Conservation (phyloP, 2,329 filamentous ascomycete species). For the Aschersonia sp. region DNA sequence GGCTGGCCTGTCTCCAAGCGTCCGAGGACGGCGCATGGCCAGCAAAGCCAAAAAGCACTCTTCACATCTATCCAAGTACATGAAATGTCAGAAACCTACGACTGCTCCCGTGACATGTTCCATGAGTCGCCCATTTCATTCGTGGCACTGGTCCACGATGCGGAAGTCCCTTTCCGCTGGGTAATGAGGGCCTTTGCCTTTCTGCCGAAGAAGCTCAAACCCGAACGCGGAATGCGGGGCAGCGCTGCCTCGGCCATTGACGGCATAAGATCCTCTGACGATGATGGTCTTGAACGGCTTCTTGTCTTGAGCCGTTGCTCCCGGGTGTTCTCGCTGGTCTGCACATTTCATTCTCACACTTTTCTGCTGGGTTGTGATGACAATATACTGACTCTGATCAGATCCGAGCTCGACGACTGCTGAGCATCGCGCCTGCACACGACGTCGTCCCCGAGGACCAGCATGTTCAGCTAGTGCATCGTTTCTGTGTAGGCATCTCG, state of each 20-base stretch:
- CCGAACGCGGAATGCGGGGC: neutral
- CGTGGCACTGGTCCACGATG: neutral
- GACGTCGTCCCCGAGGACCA: neutral
- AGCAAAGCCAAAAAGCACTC: no score
- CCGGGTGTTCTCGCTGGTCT: neutral
- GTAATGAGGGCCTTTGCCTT: constrained; percentile 1
- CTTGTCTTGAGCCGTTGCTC: neutral
- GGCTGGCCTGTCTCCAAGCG: no score
- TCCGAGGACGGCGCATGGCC: no score
- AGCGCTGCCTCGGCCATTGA: constrained; percentile 3
- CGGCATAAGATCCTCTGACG: neutral
- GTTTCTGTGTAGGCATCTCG: neutral
- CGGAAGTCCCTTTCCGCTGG: constrained; percentile 3
- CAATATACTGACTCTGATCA: no score
- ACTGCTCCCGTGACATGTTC: no score
- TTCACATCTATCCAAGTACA: no score
- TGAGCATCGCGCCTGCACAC: neutral
- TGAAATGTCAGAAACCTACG: no score
- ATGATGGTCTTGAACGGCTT: neutral
- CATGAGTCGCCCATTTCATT: no score
- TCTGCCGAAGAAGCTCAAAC: neutral
- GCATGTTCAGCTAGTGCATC: neutral
- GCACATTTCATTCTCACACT: no score
- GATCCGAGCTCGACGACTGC: no score
- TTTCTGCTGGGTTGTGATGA: no score